phyloP scores from a whole-genome alignment of 257 asterid genomes.

The Nicotiana benthamiana region DNA sequence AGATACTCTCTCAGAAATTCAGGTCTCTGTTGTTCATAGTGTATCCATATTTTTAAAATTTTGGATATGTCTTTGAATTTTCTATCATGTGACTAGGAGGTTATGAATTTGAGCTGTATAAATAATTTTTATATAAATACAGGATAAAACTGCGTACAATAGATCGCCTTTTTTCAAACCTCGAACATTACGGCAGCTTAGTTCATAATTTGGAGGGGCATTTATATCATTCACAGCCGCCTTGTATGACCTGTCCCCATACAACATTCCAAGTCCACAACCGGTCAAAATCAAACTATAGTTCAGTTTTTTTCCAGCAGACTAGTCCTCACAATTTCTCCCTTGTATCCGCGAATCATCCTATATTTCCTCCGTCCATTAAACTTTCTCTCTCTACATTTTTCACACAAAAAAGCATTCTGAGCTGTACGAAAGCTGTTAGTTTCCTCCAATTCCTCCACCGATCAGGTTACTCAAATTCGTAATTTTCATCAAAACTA shows the following conservation, averaged over 20 bases:
- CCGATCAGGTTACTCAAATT: slow-evolving; percentile 7
- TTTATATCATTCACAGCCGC: neutral
- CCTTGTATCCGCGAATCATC: slow-evolving; percentile 21
- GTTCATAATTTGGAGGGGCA: neutral
- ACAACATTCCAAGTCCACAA: neutral
- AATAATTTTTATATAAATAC: fast-evolving
- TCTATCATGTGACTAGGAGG: too few species aligned
- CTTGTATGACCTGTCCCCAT: neutral
- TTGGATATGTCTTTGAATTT: too few species aligned
- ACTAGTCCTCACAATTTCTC: neutral
- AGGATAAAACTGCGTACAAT: too few species aligned
- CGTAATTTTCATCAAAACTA: too few species aligned
- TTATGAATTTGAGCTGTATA: fast-evolving
- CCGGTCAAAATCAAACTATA: neutral
- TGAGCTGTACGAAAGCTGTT: slow-evolving; percentile 12
- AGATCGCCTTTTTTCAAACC: fast-evolving
- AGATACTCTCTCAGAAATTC: too few species aligned
- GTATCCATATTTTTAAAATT: too few species aligned
- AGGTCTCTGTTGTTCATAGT: too few species aligned
- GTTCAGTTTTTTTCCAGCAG: neutral
- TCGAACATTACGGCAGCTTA: too few species aligned
- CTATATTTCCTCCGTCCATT: slow-evolving; percentile 22
- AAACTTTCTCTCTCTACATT: slow-evolving; percentile 19
- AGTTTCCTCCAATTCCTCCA: slow-evolving; percentile 13
- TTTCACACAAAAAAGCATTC: slow-evolving; percentile 1